Conservation (phyloP, 1,284 basidiomycete genomes). For the Ustilago shanxiensis region DNA sequence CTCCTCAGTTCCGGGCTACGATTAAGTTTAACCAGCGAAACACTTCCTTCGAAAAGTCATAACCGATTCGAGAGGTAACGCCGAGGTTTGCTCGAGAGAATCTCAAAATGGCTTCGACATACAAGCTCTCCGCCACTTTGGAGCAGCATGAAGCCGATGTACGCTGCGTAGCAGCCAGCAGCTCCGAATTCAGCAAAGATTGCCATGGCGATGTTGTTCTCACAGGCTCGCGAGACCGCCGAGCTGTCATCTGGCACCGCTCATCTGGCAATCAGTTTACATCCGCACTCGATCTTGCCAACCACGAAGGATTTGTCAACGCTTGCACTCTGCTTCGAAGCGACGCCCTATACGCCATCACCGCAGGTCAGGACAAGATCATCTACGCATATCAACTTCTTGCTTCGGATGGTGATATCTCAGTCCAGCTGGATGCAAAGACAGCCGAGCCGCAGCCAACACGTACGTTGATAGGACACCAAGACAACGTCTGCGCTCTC, state of each 20-base stretch:
- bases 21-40: not conserved
- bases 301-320: conserved; percentile 67
- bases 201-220: conserved; percentile 47
- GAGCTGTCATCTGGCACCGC: conserved; percentile 52
- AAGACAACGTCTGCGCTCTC: conserved; percentile 89
- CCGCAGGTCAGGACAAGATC: conserved; percentile 65
- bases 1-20: not conserved
- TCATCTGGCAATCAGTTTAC: conserved; percentile 49
- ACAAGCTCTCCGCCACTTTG: conserved; percentile 57
- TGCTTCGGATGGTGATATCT: conserved; percentile 18
- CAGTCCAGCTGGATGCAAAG: conserved; percentile 33
- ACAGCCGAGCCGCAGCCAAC: conserved; percentile 32
- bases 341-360: conserved; percentile 47
- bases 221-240: conserved; percentile 57
- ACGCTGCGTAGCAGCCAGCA: conserved; percentile 55
- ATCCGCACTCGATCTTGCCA: conserved; percentile 38
- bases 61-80: not conserved
- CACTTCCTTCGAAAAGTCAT: not conserved
- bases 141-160: conserved; percentile 62
- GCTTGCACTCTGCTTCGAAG: conserved; percentile 41
- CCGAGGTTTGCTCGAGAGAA: not conserved
- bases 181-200: conserved; percentile 26
- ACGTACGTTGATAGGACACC: conserved; percentile 77
- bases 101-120: conserved; percentile 24
- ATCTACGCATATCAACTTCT: conserved; percentile 62